Percentiles rank a stretch among this genome's conserved stretches.
phyloP scores from a whole-genome alignment of 2,329 filamentous ascomycete genomes.

The Passalora sequoiae region DNA sequence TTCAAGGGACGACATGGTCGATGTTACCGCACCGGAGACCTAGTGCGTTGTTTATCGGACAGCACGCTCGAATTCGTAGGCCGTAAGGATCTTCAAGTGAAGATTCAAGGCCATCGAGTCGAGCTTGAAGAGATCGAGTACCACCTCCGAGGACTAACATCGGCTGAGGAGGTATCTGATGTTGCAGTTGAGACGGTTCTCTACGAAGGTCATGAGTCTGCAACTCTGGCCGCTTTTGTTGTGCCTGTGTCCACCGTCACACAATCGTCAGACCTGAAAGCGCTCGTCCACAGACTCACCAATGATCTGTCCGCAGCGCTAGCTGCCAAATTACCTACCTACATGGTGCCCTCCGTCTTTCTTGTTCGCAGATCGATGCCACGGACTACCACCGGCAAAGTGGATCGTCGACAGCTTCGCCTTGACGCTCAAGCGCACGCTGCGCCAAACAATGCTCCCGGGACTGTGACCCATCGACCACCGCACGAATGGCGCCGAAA shows the following conservation, averaged over 20 bases:
- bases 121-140: slow-evolving; percentile 69
- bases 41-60: slow-evolving; percentile 52
- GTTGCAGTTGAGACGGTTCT: not conserved
- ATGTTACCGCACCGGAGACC: slow-evolving; percentile 57
- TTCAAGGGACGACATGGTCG: slow-evolving; percentile 32
- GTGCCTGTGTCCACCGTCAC: not conserved
- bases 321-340: slow-evolving; percentile 53
- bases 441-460: not conserved
- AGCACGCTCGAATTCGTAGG: slow-evolving; percentile 54
- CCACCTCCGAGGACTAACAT: slow-evolving; percentile 37
- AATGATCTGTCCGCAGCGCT: slow-evolving; percentile 36
- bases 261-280: not conserved
- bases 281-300: not conserved
- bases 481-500: not conserved
- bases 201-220: not conserved
- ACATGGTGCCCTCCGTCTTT: slow-evolving; percentile 71
- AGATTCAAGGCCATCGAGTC: slow-evolving; percentile 70
- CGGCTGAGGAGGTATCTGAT: not conserved
- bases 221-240: not conserved
- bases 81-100: slow-evolving; percentile 65
- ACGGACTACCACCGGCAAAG: slow-evolving; percentile 65
- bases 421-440: not conserved
- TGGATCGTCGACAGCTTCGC: slow-evolving; percentile 54
- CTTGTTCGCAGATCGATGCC: slow-evolving; percentile 64
- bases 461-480: not conserved